These are phyloP conservation scores for Ophiostoma perfectum DNA, from an alignment of 2,329 filamentous ascomycete species.

Conservation along the genomic window DNA sequence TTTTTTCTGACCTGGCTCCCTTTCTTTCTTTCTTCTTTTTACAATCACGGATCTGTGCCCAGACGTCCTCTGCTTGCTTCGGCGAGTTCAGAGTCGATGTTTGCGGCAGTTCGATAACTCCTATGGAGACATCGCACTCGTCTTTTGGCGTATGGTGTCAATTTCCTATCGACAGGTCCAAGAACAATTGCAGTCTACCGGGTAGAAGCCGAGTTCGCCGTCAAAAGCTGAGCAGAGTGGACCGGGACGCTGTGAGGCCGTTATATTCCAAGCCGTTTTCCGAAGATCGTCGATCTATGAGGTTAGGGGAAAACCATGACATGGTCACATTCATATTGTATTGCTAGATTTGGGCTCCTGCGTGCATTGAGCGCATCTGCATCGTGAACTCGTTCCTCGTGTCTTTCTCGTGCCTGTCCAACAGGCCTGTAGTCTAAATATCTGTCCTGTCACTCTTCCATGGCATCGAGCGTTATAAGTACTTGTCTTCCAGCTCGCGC, in stretches of 20 bases:
- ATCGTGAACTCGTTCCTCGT: too few species aligned
- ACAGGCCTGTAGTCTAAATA: too few species aligned
- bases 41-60: conserved; percentile 76
- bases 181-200: conserved; percentile 61
- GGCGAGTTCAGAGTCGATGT: conserved; percentile 65
- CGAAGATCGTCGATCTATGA: conserved; percentile 83
- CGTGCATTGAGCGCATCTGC: too few species aligned
- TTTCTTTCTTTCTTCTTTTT: conserved; percentile 33
- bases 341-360: not conserved
- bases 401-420: too few species aligned
- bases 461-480: conserved; percentile 7
- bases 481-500: conserved; percentile 34
- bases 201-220: conserved; percentile 60
- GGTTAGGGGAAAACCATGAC: conserved; percentile 85
- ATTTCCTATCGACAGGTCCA: conserved; percentile 94
- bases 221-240: conserved; percentile 62
- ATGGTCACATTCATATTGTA: conserved; percentile 54
- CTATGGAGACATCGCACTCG: conserved; percentile 68
- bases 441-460: too few species aligned
- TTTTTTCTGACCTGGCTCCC: conserved; percentile 34
- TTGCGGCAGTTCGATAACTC: conserved; percentile 77
- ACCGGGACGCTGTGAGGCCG: conserved; percentile 53
- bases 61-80: conserved; percentile 60
- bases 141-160: conserved; percentile 59
- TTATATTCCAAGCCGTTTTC: conserved; percentile 90